Evolutionary conservation across 495 filamentous ascomycete species (phyloP), one percentile per base, ranked within the genome.

Genomic region (Aspergillus sparsus): DNA sequence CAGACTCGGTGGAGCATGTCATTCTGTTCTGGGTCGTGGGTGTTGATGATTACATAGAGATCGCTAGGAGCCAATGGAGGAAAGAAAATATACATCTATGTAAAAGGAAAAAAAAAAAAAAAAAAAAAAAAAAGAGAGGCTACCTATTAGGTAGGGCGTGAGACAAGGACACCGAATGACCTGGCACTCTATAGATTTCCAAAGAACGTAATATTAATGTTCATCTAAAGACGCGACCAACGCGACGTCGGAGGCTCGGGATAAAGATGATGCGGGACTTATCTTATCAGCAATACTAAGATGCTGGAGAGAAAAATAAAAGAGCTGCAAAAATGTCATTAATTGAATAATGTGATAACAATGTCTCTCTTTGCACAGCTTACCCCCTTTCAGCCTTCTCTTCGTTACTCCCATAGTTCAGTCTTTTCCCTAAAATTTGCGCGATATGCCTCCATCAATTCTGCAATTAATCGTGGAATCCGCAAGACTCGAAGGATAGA

Each of bases 401-500:
- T 64, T 16, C 55, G 58, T 11, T 15, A 52, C 7, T 37, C 63
- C 3, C 12, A 39, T 13, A 33, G 42, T 41, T 44, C 51, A 7
- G 21, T 37, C 8, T 12, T 37, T 1, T 55, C 39, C 13, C 53
- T 52, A 27, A 58, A 51, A 39, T 54, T 52, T 13, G 47, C 57
- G 47, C 76, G 80, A 53, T 57, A 79, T 66, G 80, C 79, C 34
- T 85, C 83, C n/a, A 71, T 83, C 51, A 83, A 76, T 49, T 81
- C 80, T 11, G 81, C 83, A 32, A 85, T 86, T 64, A 75, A 74
- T 32, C 75, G 79, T 16, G 83, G 82, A 6, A 76, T 82, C 49
- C 74, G 76, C 53, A 73, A 74, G 57, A 79, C 79, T 16, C 67
- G 68, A 5, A 50, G 62, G 11, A 36, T 53, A 36, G 63, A 58